Conservation (phyloP, 2,329 filamentous ascomycete genomes). For the Exophiala calicioides region DNA sequence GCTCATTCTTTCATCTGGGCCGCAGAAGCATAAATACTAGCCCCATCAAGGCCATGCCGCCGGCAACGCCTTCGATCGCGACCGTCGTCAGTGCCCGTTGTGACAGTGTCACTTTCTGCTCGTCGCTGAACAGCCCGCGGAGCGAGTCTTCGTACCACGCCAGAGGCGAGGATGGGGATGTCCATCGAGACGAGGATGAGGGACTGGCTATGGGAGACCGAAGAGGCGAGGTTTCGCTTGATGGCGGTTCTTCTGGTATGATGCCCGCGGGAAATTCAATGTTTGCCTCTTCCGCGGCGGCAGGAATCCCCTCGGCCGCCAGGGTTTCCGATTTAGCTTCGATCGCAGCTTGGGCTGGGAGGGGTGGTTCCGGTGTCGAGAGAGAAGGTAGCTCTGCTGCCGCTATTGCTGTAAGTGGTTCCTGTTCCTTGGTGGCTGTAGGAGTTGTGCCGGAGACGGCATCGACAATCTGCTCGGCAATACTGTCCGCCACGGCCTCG, state of each 20-base stretch:
- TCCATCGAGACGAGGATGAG: slow-evolving; percentile 23
- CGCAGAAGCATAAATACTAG: slow-evolving; percentile 54
- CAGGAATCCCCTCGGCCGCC: slow-evolving; percentile 16
- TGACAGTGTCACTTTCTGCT: slow-evolving; percentile 58
- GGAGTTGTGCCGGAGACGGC: slow-evolving; percentile 21
- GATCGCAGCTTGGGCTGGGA: slow-evolving; percentile 8
- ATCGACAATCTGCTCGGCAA: slow-evolving; percentile 25
- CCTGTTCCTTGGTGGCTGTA: slow-evolving; percentile 6
- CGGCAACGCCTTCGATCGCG: slow-evolving; percentile 65
- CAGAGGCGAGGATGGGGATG: slow-evolving; percentile 33
- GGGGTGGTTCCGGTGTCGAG: too few species aligned
- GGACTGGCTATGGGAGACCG: slow-evolving; percentile 20
- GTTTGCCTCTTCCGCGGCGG: slow-evolving; percentile 8
- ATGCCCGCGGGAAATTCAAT: slow-evolving; percentile 1
- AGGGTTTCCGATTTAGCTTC: slow-evolving; percentile 21
- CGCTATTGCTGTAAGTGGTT: background rate
- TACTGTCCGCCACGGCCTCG: slow-evolving; percentile 26
- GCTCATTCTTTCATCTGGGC: slow-evolving; percentile 43
- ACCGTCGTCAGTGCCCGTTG: slow-evolving; percentile 72
- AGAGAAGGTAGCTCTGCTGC: too few species aligned
- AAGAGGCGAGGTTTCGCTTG: slow-evolving; percentile 23
- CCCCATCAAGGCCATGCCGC: slow-evolving; percentile 64
- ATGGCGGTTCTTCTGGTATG: slow-evolving; percentile 6
- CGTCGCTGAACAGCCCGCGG: slow-evolving; percentile 66
- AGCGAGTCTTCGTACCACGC: slow-evolving; percentile 53